A percentile compares a stretch with the other conserved stretches of the same genome.
phyloP scores from a whole-genome alignment of 495 filamentous ascomycete genomes.

The Clavariopsis aquatica region DNA sequence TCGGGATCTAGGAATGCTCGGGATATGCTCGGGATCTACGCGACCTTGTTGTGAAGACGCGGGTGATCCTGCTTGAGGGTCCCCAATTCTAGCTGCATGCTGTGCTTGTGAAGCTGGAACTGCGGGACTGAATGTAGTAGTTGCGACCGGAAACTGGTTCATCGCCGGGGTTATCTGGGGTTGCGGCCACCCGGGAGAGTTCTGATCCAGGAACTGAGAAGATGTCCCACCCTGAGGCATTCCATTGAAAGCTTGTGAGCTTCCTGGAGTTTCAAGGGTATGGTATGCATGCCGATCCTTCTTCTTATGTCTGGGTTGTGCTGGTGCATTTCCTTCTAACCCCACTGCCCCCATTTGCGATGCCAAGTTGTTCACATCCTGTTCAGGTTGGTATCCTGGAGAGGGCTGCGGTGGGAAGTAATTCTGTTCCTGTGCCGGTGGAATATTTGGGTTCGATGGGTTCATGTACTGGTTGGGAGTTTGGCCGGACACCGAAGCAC shows the following conservation, averaged over 20 bases:
- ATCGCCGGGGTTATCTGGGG: slow-evolving; percentile 57
- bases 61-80: slow-evolving; percentile 32
- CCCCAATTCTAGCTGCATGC: slow-evolving; percentile 57
- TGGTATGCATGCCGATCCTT: slow-evolving; percentile 94
- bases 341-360: slow-evolving; percentile 86
- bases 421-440: slow-evolving; percentile 38
- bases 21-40: slow-evolving; percentile 90
- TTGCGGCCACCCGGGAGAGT: slow-evolving; percentile 48
- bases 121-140: slow-evolving; percentile 58
- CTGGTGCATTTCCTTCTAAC: slow-evolving; percentile 63
- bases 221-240: slow-evolving; percentile 61
- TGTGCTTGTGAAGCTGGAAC: slow-evolving; percentile 55
- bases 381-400: slow-evolving; percentile 30
- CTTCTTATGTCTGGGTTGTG: slow-evolving; percentile 66
- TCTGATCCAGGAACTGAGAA: slow-evolving; percentile 68
- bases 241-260: slow-evolving; percentile 66
- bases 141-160: slow-evolving; percentile 63
- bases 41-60: slow-evolving; percentile 63
- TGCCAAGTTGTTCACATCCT: slow-evolving; percentile 62
- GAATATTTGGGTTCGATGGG: slow-evolving; percentile 41
- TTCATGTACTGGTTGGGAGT: slow-evolving; percentile 48
- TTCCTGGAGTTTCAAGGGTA: slow-evolving; percentile 69
- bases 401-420: slow-evolving; percentile 37
- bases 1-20: slow-evolving; percentile 83
- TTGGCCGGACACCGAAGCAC: slow-evolving; percentile 50